A percentile compares a stretch with the other conserved stretches of the same genome.
Evolutionary conservation across 495 filamentous ascomycete species (phyloP).

Genomic region (Zalerion maritima): DNA sequence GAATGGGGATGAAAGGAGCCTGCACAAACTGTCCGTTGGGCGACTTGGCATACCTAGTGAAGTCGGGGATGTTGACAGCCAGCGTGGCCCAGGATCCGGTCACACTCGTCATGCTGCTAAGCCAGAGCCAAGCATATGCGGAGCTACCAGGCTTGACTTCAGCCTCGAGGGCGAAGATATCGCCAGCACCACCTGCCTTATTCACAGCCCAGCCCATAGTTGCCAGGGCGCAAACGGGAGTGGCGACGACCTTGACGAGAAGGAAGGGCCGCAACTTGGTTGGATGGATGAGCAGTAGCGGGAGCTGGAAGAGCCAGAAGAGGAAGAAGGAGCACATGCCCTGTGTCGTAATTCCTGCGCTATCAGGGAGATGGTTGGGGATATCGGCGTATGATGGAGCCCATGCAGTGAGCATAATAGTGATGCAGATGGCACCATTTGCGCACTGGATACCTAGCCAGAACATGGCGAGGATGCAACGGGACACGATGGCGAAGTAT

Average conservation of each 20-base stretch:
- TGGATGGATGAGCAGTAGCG: constrained; percentile 39
- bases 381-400: constrained; percentile 47
- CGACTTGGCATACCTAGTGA: constrained; percentile 41
- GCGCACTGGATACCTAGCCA: constrained; percentile 59
- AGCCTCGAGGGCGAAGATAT: constrained; percentile 28
- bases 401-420: constrained; percentile 54
- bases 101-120: constrained; percentile 29
- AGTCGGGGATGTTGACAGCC: constrained; percentile 43
- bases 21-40: constrained; percentile 40
- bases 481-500: constrained; percentile 51
- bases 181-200: constrained; percentile 29
- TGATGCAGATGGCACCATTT: constrained; percentile 49
- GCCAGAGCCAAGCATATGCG: constrained; percentile 25
- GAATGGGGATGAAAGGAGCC: constrained; percentile 41
- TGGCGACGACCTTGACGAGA: constrained; percentile 39
- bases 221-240: constrained; percentile 36
- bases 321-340: constrained; percentile 51
- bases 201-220: constrained; percentile 39
- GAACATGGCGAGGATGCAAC: constrained; percentile 54
- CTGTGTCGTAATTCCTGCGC: constrained; percentile 47
- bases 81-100: constrained; percentile 31
- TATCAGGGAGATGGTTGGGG: constrained; percentile 37
- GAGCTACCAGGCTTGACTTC: constrained; percentile 23
- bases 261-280: constrained; percentile 44
- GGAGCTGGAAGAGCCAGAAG: constrained; percentile 43